These are phyloP conservation scores for Beauveria medogensis DNA, from an alignment of 2,329 filamentous ascomycete genomes.

Conservation along the genomic window DNA sequence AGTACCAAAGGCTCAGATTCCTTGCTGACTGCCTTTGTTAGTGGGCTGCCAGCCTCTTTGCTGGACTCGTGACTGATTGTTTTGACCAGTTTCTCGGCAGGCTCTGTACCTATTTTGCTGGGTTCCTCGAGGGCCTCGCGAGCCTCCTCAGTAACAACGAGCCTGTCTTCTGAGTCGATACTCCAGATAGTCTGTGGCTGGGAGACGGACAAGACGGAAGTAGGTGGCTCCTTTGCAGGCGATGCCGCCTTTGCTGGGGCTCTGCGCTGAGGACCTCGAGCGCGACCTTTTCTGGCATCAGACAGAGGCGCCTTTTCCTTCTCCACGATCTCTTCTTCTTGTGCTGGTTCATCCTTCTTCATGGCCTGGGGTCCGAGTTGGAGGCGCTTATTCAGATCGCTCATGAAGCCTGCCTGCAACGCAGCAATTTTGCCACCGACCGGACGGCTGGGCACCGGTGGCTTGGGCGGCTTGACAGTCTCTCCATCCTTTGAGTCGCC, in stretches of 20 bases:
- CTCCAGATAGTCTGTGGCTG: conserved; percentile 42
- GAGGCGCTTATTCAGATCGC: conserved; percentile 82
- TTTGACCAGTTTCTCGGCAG: neutral
- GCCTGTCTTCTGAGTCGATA: conserved; percentile 42
- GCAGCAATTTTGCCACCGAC: conserved; percentile 81
- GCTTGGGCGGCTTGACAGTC: conserved; percentile 54
- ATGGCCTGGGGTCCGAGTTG: conserved; percentile 75
- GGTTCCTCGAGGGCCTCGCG: neutral
- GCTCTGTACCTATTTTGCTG: neutral
- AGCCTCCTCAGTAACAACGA: neutral
- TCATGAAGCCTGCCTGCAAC: conserved; percentile 85
- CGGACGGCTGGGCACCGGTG: conserved; percentile 67
- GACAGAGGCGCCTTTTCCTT: conserved; percentile 70
- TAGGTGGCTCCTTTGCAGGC: conserved; percentile 20
- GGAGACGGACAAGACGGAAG: conserved; percentile 38
- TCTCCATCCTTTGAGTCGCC: conserved; percentile 34
- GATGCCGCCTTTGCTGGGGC: conserved; percentile 44
- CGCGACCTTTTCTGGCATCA: conserved; percentile 85
- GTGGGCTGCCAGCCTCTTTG: neutral
- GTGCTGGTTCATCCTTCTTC: conserved; percentile 61
- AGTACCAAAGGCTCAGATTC: neutral
- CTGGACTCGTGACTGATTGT: neutral
- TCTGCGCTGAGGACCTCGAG: conserved; percentile 76
- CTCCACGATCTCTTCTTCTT: conserved; percentile 45
- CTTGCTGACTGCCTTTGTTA: neutral